Evolutionary conservation across 2,329 filamentous ascomycete species (phyloP), one percentile per base, ranked within the genome.

Genomic region (Triangularia verruculosa): DNA sequence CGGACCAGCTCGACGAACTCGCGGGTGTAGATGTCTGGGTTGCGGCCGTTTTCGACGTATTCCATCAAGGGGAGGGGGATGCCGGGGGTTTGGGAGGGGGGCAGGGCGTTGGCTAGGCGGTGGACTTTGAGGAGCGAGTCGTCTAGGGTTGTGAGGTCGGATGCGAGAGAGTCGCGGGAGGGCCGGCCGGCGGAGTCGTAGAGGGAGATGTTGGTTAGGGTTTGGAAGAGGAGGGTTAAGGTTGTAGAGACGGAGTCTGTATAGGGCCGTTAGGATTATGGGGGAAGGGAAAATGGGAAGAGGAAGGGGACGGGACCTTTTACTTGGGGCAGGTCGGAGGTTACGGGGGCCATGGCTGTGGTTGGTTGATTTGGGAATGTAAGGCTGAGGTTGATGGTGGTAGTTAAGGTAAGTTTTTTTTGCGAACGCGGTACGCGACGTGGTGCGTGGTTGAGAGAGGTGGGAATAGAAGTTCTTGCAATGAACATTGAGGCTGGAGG

Each of bases 1-100:
- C 87, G 78, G 24, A 88, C 86, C 59, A 88, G 80, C 82, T 90
- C 88, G 71, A 90, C 87, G 71, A 90, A 90, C 78, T 90, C 88
- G 71, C 88, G 82, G 61, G 88, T 90, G 79, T 90, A 90, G 70
- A 90, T 90, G 76, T 90, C 88, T 2, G 88, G 88, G 78, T 90
- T 90, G 58, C 88, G 86, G 53, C 88, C 87, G 72, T 86, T 85
- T 74, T 90, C 87, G 70, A 90, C 87, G 77, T 90, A 90, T 72
- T 86, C 80, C 65, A 89, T 80, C 12, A 90, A 81, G 71, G 89
- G 86, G 59, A 82, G 83, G 2, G 87, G 87, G 22, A 89, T 80
- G 30, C 74, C 77, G 24, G 76, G 74, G 22, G 78, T 72, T 62
- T 81, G 77, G 4, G 78, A 76, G 51, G 64, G 72, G 66, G 73